phyloP scores from a whole-genome alignment of 192 early-diverging fungal species.

The Phlyctochytrium bullatum region DNA sequence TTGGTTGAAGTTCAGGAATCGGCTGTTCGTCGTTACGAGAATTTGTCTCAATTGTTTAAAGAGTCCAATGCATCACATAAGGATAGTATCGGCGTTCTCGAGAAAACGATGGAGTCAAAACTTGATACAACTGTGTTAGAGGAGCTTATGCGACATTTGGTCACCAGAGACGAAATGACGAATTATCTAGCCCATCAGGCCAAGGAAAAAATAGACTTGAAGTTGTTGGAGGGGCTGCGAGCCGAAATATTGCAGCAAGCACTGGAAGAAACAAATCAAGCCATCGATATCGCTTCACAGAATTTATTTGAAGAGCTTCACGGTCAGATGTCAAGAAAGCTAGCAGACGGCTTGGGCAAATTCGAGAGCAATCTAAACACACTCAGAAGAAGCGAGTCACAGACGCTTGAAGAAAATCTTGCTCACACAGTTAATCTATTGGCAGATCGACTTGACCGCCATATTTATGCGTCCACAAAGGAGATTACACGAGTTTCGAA shows the following conservation, averaged over 20 bases:
- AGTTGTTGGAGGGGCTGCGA: constrained; percentile 2
- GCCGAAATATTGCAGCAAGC: background rate
- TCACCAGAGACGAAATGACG: constrained; percentile 42
- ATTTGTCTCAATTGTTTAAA: too few species aligned
- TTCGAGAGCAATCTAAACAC: too few species aligned
- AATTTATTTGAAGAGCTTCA: background rate
- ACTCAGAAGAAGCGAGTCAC: background rate
- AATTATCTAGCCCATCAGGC: constrained; percentile 1
- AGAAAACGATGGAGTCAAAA: constrained; percentile 28
- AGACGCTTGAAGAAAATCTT: background rate
- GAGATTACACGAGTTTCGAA: background rate
- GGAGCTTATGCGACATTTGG: constrained; percentile 44
- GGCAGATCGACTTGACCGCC: background rate
- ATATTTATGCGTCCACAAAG: background rate
- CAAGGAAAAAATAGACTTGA: background rate
- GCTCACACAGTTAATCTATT: background rate
- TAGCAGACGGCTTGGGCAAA: background rate
- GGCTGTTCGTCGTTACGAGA: too few species aligned
- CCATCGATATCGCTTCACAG: background rate
- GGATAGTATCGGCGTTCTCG: too few species aligned
- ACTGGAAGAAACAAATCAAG: background rate
- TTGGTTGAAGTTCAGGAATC: too few species aligned
- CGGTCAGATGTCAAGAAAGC: background rate
- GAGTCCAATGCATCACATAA: too few species aligned
- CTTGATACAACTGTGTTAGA: constrained; percentile 46